These are phyloP conservation scores for Annulohypoxylon truncatum DNA, from an alignment of 2,329 filamentous ascomycete genomes.

Conservation along the genomic window DNA sequence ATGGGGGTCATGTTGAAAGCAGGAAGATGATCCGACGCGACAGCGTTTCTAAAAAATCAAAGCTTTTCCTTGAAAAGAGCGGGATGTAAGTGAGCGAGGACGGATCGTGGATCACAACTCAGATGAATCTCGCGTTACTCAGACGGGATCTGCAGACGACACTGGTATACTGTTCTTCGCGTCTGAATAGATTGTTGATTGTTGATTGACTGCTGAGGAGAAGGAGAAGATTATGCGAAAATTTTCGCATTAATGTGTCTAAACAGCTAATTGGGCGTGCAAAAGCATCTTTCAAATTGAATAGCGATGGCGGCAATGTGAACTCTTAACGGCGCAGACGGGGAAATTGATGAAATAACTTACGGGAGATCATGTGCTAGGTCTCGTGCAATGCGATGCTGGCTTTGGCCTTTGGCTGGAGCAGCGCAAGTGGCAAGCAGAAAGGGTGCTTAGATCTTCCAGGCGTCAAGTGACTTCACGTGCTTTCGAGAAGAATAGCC, in stretches of 20 bases:
- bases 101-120: conserved; percentile 7
- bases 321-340: conserved; percentile 10
- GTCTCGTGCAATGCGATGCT: conserved; percentile 45
- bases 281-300: background rate
- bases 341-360: conserved; percentile 33
- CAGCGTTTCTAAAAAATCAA: conserved; percentile 3
- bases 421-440: conserved; percentile 21
- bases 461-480: conserved; percentile 50
- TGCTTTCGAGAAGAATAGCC: conserved; percentile 47
- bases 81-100: conserved; percentile 15
- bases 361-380: conserved; percentile 49
- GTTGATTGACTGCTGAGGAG: background rate
- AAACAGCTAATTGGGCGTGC: conserved; percentile 4
- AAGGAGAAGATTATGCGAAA: conserved; percentile 25
- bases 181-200: conserved; percentile 3
- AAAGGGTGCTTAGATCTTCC: conserved; percentile 45
- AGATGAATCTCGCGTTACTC: conserved; percentile 24
- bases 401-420: conserved; percentile 17
- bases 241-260: conserved; percentile 29
- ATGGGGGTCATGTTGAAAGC: conserved; percentile 8
- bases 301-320: conserved; percentile 15
- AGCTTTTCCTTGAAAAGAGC: conserved; percentile 11
- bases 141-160: conserved; percentile 17
- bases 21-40: background rate
- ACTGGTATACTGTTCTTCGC: conserved; percentile 6